These are phyloP conservation scores for Podospora fimiseda DNA, from an alignment of 495 filamentous ascomycete genomes.

Conservation along the genomic window DNA sequence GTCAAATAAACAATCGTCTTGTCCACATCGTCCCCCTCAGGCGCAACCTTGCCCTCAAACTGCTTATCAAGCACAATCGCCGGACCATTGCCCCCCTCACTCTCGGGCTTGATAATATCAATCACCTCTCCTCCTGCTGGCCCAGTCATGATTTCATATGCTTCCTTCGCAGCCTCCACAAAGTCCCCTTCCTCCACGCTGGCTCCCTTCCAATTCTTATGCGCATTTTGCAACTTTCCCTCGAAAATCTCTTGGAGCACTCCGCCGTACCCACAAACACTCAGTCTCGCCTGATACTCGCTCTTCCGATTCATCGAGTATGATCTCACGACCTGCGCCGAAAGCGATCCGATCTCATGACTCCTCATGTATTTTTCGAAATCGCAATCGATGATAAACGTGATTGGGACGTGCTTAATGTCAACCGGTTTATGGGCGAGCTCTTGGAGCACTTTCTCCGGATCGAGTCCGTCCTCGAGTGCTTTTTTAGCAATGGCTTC, in stretches of 20 bases:
- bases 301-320: slow-evolving; percentile 80
- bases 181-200: slow-evolving; percentile 66
- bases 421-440: slow-evolving; percentile 17
- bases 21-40: slow-evolving; percentile 32
- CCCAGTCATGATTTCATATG: slow-evolving; percentile 54
- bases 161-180: slow-evolving; percentile 51
- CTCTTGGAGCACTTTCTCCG: slow-evolving; percentile 15
- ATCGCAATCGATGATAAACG: slow-evolving; percentile 82
- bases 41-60: slow-evolving; percentile 16
- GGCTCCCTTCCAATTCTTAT: slow-evolving; percentile 74
- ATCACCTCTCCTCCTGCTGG: slow-evolving; percentile 46
- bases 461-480: slow-evolving; percentile 35
- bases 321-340: slow-evolving; percentile 71
- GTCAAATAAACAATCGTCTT: slow-evolving; percentile 72
- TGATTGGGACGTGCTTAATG: slow-evolving; percentile 55
- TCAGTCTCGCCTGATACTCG: slow-evolving; percentile 58
- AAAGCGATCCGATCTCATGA: slow-evolving; percentile 74
- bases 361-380: slow-evolving; percentile 86
- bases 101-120: slow-evolving; percentile 45
- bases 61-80: neutral
- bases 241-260: slow-evolving; percentile 73
- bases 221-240: slow-evolving; percentile 56
- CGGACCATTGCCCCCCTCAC: slow-evolving; percentile 19
- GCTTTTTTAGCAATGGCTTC: slow-evolving; percentile 37
- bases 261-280: slow-evolving; percentile 69